Conservation (phyloP, 2,329 filamentous ascomycete species). For the Thermothelomyces thermophilus region DNA sequence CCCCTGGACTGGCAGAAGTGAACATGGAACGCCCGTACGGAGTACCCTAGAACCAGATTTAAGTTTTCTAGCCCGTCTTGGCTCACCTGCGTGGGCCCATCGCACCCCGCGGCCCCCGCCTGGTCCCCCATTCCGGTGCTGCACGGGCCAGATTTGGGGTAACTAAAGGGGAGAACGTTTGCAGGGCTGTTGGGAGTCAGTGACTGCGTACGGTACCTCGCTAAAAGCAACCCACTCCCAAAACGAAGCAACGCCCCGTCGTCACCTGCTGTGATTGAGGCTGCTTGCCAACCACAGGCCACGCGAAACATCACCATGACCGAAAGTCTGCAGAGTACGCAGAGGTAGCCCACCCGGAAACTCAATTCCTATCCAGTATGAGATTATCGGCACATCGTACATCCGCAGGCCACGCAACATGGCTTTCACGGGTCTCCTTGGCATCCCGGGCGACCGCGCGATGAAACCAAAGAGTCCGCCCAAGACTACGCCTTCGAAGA, state of each 20-base stretch:
- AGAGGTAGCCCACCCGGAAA: conserved; percentile 1
- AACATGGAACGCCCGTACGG: neutral
- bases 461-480: conserved; percentile 14
- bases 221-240: too few relatives aligned
- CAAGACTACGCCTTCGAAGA: conserved; percentile 17
- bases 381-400: neutral
- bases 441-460: conserved; percentile 33
- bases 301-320: conserved; percentile 4
- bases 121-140: neutral
- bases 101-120: neutral
- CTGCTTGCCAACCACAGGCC: neutral
- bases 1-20: neutral
- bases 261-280: neutral
- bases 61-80: neutral
- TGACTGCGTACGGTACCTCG: too few relatives aligned
- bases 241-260: neutral
- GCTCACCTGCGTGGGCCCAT: neutral
- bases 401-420: conserved; percentile 32
- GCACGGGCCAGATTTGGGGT: neutral
- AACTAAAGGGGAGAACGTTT: neutral
- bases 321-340: neutral
- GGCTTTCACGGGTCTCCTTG: conserved; percentile 44
- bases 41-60: too few relatives aligned
- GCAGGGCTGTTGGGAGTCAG: neutral
- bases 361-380: conserved; percentile 5